Evolutionary conservation across 2,329 filamentous ascomycete species (phyloP).

Genomic region (Xylariaceae sp.): DNA sequence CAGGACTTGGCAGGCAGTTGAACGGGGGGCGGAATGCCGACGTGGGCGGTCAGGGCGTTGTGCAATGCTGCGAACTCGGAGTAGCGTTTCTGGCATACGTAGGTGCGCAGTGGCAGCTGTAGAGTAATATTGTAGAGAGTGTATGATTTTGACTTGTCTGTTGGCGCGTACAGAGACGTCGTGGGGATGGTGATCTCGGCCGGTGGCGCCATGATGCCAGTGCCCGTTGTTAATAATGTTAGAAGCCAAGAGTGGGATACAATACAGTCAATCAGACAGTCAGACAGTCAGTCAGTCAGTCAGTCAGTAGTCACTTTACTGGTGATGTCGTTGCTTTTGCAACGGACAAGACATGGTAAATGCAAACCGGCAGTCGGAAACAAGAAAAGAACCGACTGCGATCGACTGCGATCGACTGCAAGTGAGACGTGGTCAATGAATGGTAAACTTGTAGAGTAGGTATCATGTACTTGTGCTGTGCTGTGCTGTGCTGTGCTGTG

Average conservation of each 20-base stretch:
- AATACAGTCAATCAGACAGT: no score
- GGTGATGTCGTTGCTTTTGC: background rate
- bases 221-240: no score
- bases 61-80: constrained; percentile 71
- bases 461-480: background rate
- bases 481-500: background rate
- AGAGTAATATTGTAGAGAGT: constrained; percentile 76
- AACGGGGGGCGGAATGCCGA: constrained; percentile 59
- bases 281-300: no score
- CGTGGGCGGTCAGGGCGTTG: constrained; percentile 51
- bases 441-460: no score
- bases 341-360: background rate
- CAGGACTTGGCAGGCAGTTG: constrained; percentile 69
- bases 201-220: constrained; percentile 52
- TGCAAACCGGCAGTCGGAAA: no score
- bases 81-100: constrained; percentile 74
- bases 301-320: background rate
- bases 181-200: constrained; percentile 63
- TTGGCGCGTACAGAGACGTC: constrained; percentile 48
- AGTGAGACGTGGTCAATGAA: no score
- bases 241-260: no score
- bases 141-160: constrained; percentile 57
- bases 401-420: no score
- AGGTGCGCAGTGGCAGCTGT: constrained; percentile 68
- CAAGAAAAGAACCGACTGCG: no score